These are phyloP conservation scores for Saturnispora hagleri DNA, from an alignment of 805 yeast genomes.

Conservation along the genomic window DNA sequence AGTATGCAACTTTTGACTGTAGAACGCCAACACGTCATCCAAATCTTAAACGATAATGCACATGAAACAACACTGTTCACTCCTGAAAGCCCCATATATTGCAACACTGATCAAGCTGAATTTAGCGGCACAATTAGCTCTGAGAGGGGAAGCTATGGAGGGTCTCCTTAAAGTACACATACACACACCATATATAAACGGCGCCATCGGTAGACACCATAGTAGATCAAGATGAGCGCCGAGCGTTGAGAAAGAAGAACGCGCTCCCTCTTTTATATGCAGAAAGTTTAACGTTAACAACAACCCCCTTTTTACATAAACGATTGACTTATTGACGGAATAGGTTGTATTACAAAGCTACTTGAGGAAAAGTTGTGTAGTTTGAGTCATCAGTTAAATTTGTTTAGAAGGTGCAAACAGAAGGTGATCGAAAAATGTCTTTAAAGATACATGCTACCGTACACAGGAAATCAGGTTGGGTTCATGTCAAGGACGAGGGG, in stretches of 20 bases:
- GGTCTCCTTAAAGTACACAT: not conserved
- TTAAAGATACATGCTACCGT: constrained; percentile 26
- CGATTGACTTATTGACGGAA: not conserved
- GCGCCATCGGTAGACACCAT: too few relatives aligned
- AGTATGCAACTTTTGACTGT: not conserved
- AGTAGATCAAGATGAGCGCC: not conserved
- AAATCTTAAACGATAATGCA: not conserved
- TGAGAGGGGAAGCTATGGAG: not conserved
- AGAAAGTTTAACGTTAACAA: constrained; percentile 1
- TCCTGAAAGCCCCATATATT: not conserved
- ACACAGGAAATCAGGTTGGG: constrained; percentile 65
- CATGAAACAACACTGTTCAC: not conserved
- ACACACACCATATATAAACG: too few relatives aligned
- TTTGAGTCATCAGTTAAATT: not conserved
- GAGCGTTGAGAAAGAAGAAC: not conserved
- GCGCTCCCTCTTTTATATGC: constrained; percentile 4
- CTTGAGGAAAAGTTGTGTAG: not conserved
- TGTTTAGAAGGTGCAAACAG: not conserved
- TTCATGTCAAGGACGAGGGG: constrained; percentile 87
- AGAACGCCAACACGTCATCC: not conserved
- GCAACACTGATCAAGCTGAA: not conserved
- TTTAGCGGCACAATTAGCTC: not conserved
- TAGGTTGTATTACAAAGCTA: not conserved
- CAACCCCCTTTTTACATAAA: constrained; percentile 4
- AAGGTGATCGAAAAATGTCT: not conserved